phyloP scores from a whole-genome alignment of 352 stramenopile genomes.

The Halophytophthora batemanensis region DNA sequence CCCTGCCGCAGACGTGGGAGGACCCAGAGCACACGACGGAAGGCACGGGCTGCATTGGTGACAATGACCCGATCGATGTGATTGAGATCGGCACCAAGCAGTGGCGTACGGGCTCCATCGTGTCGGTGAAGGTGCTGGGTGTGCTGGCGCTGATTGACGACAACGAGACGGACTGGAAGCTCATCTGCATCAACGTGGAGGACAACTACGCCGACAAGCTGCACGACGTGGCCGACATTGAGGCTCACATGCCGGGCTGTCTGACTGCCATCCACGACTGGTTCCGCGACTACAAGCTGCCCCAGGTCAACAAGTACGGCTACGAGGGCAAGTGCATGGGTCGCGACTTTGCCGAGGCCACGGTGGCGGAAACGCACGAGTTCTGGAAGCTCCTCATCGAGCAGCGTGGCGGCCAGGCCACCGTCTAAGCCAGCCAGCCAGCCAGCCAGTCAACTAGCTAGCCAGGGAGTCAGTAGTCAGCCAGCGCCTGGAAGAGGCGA shows the following conservation, averaged over 20 bases:
- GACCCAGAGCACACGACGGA: slow-evolving; percentile 91
- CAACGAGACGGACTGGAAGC: slow-evolving; percentile 99
- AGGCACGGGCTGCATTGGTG: slow-evolving; percentile 81
- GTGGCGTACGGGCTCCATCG: slow-evolving; percentile 91
- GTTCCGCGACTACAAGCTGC: slow-evolving; percentile 99
- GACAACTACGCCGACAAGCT: slow-evolving; percentile 97
- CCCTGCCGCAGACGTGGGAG: slow-evolving; percentile 99
- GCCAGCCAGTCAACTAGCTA: not conserved
- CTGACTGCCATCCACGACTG: slow-evolving; percentile 94
- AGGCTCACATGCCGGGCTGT: slow-evolving; percentile 92
- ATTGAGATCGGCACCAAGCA: slow-evolving; percentile 96
- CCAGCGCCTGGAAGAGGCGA: slow-evolving; percentile 16
- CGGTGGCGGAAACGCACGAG: slow-evolving; percentile 85
- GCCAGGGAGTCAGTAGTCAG: no score
- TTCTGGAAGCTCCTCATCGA: slow-evolving; percentile 90
- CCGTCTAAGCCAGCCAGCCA: slow-evolving; percentile 44
- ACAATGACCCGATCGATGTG: slow-evolving; percentile 99
- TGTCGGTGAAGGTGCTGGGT: slow-evolving; percentile 97
- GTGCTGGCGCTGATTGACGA: slow-evolving; percentile 99
- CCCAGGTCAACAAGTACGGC: slow-evolving; percentile 98
- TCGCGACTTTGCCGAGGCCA: slow-evolving; percentile 84
- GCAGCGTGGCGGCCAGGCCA: slow-evolving; percentile 76
- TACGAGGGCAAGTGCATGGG: slow-evolving; percentile 97
- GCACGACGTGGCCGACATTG: slow-evolving; percentile 97
- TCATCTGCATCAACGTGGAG: slow-evolving; percentile 95